Base-by-base conservation (phyloP, 345 rosid species). In the Salix dunnii region DNA sequence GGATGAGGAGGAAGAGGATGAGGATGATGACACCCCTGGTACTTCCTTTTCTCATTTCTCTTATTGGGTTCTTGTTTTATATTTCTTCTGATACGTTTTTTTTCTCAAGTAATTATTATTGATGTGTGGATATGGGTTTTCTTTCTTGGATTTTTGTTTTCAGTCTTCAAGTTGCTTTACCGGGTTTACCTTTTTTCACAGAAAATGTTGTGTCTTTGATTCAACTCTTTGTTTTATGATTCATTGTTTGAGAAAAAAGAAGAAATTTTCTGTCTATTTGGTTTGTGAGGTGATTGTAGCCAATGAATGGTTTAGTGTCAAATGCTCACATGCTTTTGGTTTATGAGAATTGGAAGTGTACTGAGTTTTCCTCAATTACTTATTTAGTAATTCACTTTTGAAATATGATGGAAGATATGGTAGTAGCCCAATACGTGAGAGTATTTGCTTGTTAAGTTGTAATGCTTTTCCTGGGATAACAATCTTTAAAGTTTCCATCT, bases 1-100 rank as follows among this genome's bases (percentile, higher is more conserved):
- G 0, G 97, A 91, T 18, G 94, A 92, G 13, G 95, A 89, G 1
- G 94, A 89, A 23, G 89, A 87, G 28, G 93, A 88, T 49, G 85
- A 90, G 68, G 91, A 88, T 0, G 97, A 88, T 63, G 93, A 82
- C 0, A 81, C 87, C 76, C 85, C 77, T 62, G 96, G 97, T 92
- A 51, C 42, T 28, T 21, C 64, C 30, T 36, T n/a, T 67, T 31
- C 42, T 21, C 18, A 21, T 1, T 20, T 23, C 21, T 9, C 9
- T 21, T 42, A 25, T 46, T 33, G 36, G 49, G 28, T 11, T 43
- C 17, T 38, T 18, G 3, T 18, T 33, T 61, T n/a, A 17, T 68
- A 21, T 65, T 21, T 5, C 17, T n/a, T 46, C 3, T 71, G 38
- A 33, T 63, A 13, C 31, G 30, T 20, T 17, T 7, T 23, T 18